These are phyloP conservation scores for Plantago coronopus DNA, from an alignment of 305 asterid genomes.

Conservation along the genomic window DNA sequence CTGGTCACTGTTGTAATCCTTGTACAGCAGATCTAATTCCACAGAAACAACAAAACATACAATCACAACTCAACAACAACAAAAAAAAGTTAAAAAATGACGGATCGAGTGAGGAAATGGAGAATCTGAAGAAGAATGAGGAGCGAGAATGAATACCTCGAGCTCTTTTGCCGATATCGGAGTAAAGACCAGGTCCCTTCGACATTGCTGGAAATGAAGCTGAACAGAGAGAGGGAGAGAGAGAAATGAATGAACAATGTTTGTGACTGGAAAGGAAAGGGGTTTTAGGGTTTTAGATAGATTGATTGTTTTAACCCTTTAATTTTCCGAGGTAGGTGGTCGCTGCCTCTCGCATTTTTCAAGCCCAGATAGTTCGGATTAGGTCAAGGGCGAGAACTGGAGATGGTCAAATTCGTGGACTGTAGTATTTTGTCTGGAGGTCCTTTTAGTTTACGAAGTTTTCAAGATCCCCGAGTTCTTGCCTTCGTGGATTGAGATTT, in stretches of 20 bases:
- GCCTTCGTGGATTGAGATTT: no score
- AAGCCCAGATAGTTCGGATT: no score
- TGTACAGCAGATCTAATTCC: conserved; percentile 63
- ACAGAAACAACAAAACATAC: conserved; percentile 13
- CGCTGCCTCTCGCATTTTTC: no score
- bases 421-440: no score
- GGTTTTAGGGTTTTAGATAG: no score
- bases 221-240: conserved; percentile 5
- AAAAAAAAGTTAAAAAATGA: neutral
- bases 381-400: no score
- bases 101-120: neutral
- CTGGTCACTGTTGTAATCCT: conserved; percentile 71
- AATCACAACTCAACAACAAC: neutral
- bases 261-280: neutral
- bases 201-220: conserved; percentile 38
- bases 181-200: conserved; percentile 82
- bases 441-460: no score
- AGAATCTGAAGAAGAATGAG: neutral
- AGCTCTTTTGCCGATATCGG: conserved; percentile 73
- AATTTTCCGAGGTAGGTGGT: no score
- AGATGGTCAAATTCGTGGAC: no score
- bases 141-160: conserved; percentile 39
- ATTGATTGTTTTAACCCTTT: no score
- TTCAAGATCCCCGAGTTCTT: no score
- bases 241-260: conserved; percentile 5